These are phyloP conservation scores for Hygrophila difformis DNA, from an alignment of 257 asterid species.

Conservation along the genomic window DNA sequence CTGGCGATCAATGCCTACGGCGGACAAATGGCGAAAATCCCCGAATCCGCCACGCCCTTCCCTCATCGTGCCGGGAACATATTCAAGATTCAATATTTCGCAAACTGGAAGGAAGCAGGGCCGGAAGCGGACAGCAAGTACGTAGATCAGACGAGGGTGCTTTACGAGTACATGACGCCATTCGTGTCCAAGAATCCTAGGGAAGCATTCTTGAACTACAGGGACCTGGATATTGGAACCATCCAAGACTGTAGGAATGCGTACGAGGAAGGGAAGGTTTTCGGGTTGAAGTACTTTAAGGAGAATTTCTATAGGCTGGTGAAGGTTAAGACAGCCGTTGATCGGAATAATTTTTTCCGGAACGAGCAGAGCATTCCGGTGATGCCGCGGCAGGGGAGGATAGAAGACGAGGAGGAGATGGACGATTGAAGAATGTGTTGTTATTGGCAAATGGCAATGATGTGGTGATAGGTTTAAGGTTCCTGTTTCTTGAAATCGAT, in stretches of 20 bases:
- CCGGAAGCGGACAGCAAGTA: constrained; percentile 17
- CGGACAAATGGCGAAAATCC: constrained; percentile 25
- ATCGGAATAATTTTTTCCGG: constrained; percentile 32
- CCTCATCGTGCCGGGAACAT: constrained; percentile 34
- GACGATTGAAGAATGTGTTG: too few species aligned
- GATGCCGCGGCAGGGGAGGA: too few species aligned
- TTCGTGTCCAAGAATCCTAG: constrained; percentile 35
- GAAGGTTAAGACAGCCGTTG: constrained; percentile 24
- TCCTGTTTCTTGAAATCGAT: too few species aligned
- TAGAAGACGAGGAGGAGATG: too few species aligned
- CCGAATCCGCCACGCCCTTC: constrained; percentile 20
- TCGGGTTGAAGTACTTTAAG: constrained; percentile 31
- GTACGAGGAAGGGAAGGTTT: constrained; percentile 21
- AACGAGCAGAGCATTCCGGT: constrained; percentile 39
- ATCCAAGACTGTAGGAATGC: constrained; percentile 12
- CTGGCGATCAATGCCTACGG: constrained; percentile 32
- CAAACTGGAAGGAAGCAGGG: constrained; percentile 23
- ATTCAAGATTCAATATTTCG: constrained; percentile 31
- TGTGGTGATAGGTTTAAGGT: too few species aligned
- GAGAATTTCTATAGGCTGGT: constrained; percentile 34
- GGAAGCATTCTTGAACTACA: constrained; percentile 31
- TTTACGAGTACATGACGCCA: constrained; percentile 27
- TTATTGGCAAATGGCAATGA: too few species aligned
- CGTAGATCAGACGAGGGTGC: constrained; percentile 9
- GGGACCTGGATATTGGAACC: constrained; percentile 35